These are phyloP conservation scores for Candida germanica DNA, from an alignment of 805 yeast genomes.

Conservation along the genomic window DNA sequence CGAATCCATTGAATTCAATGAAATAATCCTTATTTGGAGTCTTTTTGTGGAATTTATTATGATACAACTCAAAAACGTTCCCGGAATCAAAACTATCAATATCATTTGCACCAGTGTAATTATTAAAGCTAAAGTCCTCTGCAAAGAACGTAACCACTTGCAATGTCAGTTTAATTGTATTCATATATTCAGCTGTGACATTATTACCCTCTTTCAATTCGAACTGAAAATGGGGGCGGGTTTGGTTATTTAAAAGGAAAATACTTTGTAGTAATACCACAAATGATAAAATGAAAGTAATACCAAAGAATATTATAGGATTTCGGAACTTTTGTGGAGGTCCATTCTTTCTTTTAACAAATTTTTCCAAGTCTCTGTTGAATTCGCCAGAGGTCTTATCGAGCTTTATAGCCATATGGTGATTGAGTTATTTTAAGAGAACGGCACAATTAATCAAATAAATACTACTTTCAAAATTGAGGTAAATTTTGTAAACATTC, in stretches of 20 bases:
- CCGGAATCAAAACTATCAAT: constrained; percentile 45
- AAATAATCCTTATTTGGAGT: constrained; percentile 14
- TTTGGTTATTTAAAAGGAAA: constrained; percentile 1
- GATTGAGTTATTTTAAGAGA: not conserved
- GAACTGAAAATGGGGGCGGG: constrained; percentile 11
- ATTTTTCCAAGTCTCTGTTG: constrained; percentile 4
- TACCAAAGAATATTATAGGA: not conserved
- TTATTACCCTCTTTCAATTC: constrained; percentile 12
- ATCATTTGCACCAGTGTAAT: constrained; percentile 16
- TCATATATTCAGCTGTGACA: constrained; percentile 8
- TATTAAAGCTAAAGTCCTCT: constrained; percentile 12
- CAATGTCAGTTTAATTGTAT: constrained; percentile 9
- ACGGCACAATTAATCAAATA: not conserved
- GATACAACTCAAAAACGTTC: constrained; percentile 42
- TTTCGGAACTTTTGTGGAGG: not conserved
- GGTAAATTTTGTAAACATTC: constrained; percentile 6
- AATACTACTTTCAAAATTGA: not conserved
- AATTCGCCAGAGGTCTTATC: constrained; percentile 4
- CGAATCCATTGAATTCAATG: constrained; percentile 34
- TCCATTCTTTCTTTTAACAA: not conserved
- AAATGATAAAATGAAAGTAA: constrained; percentile 13
- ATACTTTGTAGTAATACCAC: constrained; percentile 17
- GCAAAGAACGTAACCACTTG: constrained; percentile 13
- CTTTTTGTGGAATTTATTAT: constrained; percentile 48
- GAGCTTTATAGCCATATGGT: constrained; percentile 8